Percentiles rank a stretch among this genome's conserved stretches.
Conservation (phyloP, 257 asterid genomes). For the Solanum tarapatanum region DNA sequence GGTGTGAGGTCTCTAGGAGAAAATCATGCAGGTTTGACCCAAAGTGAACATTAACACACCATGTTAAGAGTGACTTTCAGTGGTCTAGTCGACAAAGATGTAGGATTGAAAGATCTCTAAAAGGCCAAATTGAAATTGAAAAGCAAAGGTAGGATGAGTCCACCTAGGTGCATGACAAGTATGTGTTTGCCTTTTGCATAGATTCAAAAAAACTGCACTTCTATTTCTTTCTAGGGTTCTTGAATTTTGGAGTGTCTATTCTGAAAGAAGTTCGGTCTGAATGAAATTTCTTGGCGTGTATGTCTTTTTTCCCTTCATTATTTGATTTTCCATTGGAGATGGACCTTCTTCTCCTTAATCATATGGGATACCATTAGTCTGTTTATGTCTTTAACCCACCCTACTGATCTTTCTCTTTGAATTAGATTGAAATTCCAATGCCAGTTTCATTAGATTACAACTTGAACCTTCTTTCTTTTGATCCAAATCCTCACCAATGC, state of each 20-base stretch:
- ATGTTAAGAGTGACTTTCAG: neutral
- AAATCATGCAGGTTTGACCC: neutral
- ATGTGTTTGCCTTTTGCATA: neutral
- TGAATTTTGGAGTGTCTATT: neutral
- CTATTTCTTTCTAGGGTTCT: neutral
- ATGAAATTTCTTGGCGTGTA: neutral
- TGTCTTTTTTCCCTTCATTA: neutral
- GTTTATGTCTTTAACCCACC: neutral
- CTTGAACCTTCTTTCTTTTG: neutral
- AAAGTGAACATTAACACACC: neutral
- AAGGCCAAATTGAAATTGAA: neutral
- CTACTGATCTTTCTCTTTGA: neutral
- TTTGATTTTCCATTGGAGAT: neutral
- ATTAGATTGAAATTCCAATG: neutral
- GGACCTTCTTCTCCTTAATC: neutral
- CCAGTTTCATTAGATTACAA: neutral
- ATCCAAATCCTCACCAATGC: neutral
- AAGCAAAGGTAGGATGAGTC: neutral
- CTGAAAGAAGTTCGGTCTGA: neutral
- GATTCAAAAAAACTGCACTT: neutral
- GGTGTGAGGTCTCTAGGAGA: neutral
- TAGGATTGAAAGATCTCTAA: neutral
- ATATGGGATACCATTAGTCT: neutral
- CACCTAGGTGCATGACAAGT: neutral
- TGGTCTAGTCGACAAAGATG: neutral